A percentile compares a stretch with the other conserved stretches of the same genome.
Evolutionary conservation across 1,284 basidiomycete species (phyloP).

Genomic region (Trametes sp.): DNA sequence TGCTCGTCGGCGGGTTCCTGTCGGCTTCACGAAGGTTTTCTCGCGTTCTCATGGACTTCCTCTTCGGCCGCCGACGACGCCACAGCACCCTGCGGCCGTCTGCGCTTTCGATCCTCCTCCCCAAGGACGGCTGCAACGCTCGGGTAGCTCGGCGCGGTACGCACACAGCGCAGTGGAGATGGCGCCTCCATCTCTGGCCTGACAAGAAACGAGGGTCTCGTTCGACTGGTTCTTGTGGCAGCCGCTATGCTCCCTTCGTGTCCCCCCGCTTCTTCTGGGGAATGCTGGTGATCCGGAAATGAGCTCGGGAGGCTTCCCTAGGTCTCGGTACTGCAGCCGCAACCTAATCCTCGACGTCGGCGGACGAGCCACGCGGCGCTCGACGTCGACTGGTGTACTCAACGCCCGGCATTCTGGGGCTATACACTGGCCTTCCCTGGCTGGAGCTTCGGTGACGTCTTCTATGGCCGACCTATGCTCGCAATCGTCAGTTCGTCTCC

Average conservation of each 20-base stretch:
- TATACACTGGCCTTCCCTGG: not conserved
- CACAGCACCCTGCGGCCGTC: conserved; percentile 1
- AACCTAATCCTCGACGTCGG: conserved; percentile 20
- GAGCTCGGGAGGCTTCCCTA: conserved; percentile 15
- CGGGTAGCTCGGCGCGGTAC: not conserved
- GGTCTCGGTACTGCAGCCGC: conserved; percentile 19
- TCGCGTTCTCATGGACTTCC: conserved; percentile 14
- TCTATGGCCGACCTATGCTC: not conserved
- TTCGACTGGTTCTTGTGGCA: conserved; percentile 4
- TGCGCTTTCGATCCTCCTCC: conserved; percentile 1
- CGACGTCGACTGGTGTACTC: conserved; percentile 8
- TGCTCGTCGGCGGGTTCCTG: not conserved
- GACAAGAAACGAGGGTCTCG: not conserved
- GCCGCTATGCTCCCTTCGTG: not conserved
- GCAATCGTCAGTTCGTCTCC: not conserved
- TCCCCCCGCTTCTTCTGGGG: conserved; percentile 12
- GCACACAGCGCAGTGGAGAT: not conserved
- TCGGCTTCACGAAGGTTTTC: conserved; percentile 13
- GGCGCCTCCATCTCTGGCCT: not conserved
- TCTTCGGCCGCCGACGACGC: conserved; percentile 12
- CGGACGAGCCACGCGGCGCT: not conserved
- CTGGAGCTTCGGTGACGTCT: conserved; percentile 8
- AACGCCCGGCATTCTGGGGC: conserved; percentile 19
- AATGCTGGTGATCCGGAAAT: conserved; percentile 31
- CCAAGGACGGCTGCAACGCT: not conserved